A percentile compares a stretch with the other conserved stretches of the same genome.
Evolutionary conservation across 495 filamentous ascomycete genomes (phyloP).

Genomic region (Penicillium lividum): DNA sequence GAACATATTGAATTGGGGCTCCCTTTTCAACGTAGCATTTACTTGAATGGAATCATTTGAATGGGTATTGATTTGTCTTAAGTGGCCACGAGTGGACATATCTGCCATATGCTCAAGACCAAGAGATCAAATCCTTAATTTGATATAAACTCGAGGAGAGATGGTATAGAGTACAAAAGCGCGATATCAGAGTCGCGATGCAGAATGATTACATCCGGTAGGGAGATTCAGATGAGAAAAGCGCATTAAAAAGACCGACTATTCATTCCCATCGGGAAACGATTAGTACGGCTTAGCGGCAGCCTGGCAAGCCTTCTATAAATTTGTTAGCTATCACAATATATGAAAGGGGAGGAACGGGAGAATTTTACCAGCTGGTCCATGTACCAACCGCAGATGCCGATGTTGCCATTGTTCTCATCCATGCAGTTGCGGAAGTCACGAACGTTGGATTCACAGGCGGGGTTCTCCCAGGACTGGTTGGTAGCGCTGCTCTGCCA

Average conservation of each 20-base stretch:
- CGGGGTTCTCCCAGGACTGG: conserved; percentile 45
- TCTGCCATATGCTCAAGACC: not conserved
- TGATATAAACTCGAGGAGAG: conserved; percentile 17
- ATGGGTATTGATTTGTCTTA: not conserved
- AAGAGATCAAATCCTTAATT: not conserved
- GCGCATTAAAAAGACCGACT: conserved; percentile 9
- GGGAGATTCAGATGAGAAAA: conserved; percentile 5
- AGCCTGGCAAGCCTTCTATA: conserved; percentile 86
- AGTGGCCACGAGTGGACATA: conserved; percentile 1
- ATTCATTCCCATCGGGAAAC: conserved; percentile 1
- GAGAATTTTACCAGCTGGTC: conserved; percentile 73
- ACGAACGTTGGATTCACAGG: conserved; percentile 78
- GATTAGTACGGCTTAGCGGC: conserved; percentile 82
- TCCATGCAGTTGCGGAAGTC: conserved; percentile 95
- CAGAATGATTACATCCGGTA: conserved; percentile 16
- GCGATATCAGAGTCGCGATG: conserved; percentile 27
- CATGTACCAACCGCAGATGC: conserved; percentile 96
- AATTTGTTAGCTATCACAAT: conserved; percentile 25
- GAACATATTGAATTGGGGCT: not conserved
- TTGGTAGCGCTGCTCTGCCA: conserved; percentile 57
- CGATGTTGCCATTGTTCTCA: conserved; percentile 87
- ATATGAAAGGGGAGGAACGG: not conserved
- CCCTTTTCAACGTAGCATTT: not conserved
- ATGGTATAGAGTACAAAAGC: conserved; percentile 33
- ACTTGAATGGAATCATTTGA: not conserved